A percentile compares a stretch with the other conserved stretches of the same genome.
Conservation (phyloP, 768 basidiomycete genomes). For the Mycena pura region DNA sequence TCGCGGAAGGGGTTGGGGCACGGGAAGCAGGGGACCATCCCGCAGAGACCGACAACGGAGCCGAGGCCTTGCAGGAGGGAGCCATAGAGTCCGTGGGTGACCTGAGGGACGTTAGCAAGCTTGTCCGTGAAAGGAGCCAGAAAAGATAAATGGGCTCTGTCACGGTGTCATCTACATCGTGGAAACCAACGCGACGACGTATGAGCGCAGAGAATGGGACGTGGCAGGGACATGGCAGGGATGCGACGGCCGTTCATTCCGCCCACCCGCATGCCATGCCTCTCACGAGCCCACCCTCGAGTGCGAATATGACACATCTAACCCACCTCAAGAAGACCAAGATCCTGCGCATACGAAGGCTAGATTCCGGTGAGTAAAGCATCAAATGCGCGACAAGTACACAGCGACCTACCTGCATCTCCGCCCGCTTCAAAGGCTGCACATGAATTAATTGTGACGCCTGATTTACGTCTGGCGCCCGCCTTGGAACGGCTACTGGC, state of each 20-base stretch:
- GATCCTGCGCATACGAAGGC: slow-evolving; percentile 93
- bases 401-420: slow-evolving; percentile 76
- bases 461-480: slow-evolving; percentile 29
- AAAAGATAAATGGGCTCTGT: background rate
- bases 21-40: slow-evolving; percentile 86
- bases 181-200: too few relatives aligned
- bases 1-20: slow-evolving; percentile 88
- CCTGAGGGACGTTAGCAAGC: slow-evolving; percentile 40
- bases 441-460: slow-evolving; percentile 71
- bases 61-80: slow-evolving; percentile 80
- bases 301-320: background rate
- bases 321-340: slow-evolving; percentile 68
- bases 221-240: too few relatives aligned
- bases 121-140: background rate
- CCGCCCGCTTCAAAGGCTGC: slow-evolving; percentile 81
- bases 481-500: slow-evolving; percentile 41
- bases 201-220: too few relatives aligned
- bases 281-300: background rate
- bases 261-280: too few relatives aligned
- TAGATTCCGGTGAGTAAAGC: slow-evolving; percentile 37
- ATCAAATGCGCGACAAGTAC: background rate
- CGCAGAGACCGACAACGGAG: slow-evolving; percentile 65
- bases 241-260: too few relatives aligned
- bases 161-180: too few relatives aligned
- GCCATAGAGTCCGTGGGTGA: slow-evolving; percentile 88